These are phyloP conservation scores for Exobasidium rhododendri DNA, from an alignment of 1,284 basidiomycete species.

Conservation along the genomic window DNA sequence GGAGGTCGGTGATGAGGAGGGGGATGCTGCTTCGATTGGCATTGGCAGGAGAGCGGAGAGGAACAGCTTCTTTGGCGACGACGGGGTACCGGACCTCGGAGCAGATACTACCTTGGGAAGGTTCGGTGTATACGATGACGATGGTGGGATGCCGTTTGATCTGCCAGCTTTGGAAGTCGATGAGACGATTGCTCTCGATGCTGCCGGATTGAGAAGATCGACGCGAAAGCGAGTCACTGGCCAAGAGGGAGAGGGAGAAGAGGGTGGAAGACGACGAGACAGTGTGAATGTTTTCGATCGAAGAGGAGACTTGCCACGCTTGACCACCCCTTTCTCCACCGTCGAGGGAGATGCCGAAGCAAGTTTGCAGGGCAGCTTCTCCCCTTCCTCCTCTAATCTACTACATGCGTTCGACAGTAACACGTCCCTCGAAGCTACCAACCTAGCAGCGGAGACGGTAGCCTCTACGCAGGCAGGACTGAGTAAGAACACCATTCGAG, in stretches of 20 bases:
- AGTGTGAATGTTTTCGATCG: background rate
- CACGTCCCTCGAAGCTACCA: conserved; percentile 20
- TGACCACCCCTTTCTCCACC: background rate
- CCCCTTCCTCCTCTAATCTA: conserved; percentile 69
- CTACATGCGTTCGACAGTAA: conserved; percentile 78
- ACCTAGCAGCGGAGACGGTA: background rate
- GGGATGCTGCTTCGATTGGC: background rate
- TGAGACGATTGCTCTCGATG: conserved; percentile 6
- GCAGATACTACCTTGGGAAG: background rate
- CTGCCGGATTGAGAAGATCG: conserved; percentile 25
- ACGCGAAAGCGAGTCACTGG: conserved; percentile 10
- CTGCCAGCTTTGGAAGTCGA: background rate
- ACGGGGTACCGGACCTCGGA: background rate
- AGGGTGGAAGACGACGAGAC: background rate
- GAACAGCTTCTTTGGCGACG: background rate
- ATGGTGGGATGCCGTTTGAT: background rate
- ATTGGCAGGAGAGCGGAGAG: background rate
- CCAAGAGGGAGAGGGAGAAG: background rate
- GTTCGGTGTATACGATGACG: background rate
- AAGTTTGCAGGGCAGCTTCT: conserved; percentile 58
- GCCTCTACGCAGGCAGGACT: conserved; percentile 58
- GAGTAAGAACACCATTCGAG: conserved; percentile 86
- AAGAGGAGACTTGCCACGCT: background rate
- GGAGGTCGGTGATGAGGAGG: background rate
- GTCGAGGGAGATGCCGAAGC: background rate